Conservation (phyloP, 1,139 yeast species). For the Geotrichum aggregatum region DNA sequence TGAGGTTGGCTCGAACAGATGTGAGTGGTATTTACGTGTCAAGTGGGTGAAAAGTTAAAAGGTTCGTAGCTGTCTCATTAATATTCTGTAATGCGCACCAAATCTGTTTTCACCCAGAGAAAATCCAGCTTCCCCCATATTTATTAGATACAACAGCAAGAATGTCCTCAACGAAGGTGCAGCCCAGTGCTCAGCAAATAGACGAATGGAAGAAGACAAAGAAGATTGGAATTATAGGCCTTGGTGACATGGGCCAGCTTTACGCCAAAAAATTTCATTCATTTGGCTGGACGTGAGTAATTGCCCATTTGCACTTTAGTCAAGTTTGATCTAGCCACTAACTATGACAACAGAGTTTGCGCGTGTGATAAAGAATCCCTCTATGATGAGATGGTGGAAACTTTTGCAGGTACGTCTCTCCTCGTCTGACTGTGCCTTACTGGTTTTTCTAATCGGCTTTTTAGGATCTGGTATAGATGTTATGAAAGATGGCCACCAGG, state of each 20-base stretch:
- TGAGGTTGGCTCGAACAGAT: too few relatives aligned
- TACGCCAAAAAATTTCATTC: slow-evolving; percentile 73
- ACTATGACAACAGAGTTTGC: slow-evolving; percentile 47
- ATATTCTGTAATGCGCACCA: too few relatives aligned
- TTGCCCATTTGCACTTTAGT: background rate
- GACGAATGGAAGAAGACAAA: slow-evolving; percentile 43
- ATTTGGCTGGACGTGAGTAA: slow-evolving; percentile 68
- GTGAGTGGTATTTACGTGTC: slow-evolving; percentile 7
- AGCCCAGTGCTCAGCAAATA: slow-evolving; percentile 11
- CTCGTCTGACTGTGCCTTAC: too few relatives aligned
- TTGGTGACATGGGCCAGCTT: slow-evolving; percentile 93
- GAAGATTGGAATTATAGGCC: slow-evolving; percentile 82
- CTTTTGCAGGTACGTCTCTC: slow-evolving; percentile 34
- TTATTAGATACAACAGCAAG: too few relatives aligned
- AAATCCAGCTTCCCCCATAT: too few relatives aligned
- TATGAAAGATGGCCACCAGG: slow-evolving; percentile 71
- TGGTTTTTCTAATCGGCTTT: too few relatives aligned
- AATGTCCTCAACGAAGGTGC: background rate
- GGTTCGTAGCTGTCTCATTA: background rate
- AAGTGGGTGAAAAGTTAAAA: background rate
- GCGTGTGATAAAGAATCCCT: slow-evolving; percentile 83
- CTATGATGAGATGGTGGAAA: slow-evolving; percentile 47
- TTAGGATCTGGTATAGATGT: slow-evolving; percentile 49
- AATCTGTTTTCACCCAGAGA: too few relatives aligned
- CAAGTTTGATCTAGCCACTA: background rate